phyloP scores from a whole-genome alignment of 202 grass and related monocot species.

The Carex arenaria region DNA sequence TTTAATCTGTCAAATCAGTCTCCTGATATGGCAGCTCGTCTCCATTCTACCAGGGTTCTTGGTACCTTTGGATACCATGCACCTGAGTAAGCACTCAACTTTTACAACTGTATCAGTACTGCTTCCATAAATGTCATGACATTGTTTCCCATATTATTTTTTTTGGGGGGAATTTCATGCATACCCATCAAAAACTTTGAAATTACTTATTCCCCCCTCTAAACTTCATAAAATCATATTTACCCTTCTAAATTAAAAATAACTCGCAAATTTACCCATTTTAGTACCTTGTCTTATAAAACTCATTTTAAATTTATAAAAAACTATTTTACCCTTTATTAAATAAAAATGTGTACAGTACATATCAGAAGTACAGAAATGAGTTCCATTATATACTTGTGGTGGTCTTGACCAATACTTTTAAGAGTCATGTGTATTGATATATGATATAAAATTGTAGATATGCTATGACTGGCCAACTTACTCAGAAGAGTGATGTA shows the following conservation, averaged over 20 bases:
- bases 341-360: no score
- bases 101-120: neutral
- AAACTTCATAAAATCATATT: no score
- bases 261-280: no score
- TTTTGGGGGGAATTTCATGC: neutral
- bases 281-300: no score
- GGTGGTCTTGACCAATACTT: neutral
- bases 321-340: no score
- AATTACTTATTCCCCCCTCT: no score
- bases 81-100: conserved; percentile 65
- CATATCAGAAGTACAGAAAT: neutral
- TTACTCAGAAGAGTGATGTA: conserved; percentile 96
- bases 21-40: conserved; percentile 85
- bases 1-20: conserved; percentile 87
- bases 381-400: neutral
- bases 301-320: no score
- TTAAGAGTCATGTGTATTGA: conserved; percentile 1
- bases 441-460: conserved; percentile 31
- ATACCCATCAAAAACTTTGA: no score
- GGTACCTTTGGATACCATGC: conserved; percentile 92
- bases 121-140: neutral
- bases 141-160: neutral
- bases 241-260: no score
- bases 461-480: conserved; percentile 95
- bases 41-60: conserved; percentile 89